Percentiles rank a stretch among this genome's conserved stretches.
These are phyloP conservation scores for Podaxis sp. DNA, from an alignment of 768 basidiomycete species.

Conservation along the genomic window DNA sequence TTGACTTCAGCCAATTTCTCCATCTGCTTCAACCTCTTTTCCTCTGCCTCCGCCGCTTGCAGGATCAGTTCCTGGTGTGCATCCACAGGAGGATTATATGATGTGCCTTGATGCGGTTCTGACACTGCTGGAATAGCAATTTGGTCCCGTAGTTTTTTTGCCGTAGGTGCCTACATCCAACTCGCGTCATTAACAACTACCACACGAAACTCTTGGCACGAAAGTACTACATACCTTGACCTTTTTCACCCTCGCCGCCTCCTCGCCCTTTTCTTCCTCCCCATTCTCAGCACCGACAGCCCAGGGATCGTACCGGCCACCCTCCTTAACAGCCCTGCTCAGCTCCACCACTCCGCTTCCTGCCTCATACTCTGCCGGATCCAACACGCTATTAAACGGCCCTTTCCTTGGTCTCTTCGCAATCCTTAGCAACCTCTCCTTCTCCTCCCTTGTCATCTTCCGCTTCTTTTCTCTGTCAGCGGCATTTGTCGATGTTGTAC, in stretches of 20 bases:
- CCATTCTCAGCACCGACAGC: slow-evolving; percentile 30
- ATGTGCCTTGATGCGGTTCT: slow-evolving; percentile 77
- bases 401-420: slow-evolving; percentile 68
- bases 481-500: slow-evolving; percentile 28
- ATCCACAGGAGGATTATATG: slow-evolving; percentile 81
- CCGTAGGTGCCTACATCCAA: slow-evolving; percentile 41
- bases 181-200: not conserved
- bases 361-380: slow-evolving; percentile 60
- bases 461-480: slow-evolving; percentile 34
- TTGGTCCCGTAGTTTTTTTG: slow-evolving; percentile 38
- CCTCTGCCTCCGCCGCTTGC: slow-evolving; percentile 64
- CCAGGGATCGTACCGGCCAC: slow-evolving; percentile 69
- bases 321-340: slow-evolving; percentile 64
- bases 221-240: slow-evolving; percentile 45
- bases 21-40: slow-evolving; percentile 46
- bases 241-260: slow-evolving; percentile 38
- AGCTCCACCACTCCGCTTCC: slow-evolving; percentile 64
- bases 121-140: slow-evolving; percentile 65
- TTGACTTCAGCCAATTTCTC: slow-evolving; percentile 51
- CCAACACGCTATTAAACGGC: slow-evolving; percentile 66
- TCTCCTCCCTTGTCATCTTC: slow-evolving; percentile 54
- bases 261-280: slow-evolving; percentile 31
- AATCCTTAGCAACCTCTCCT: slow-evolving; percentile 71
- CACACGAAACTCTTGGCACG: not conserved
- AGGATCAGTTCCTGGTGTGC: slow-evolving; percentile 70